Conservation (phyloP, 257 asterid genomes). For the Salvia hispanica region DNA sequence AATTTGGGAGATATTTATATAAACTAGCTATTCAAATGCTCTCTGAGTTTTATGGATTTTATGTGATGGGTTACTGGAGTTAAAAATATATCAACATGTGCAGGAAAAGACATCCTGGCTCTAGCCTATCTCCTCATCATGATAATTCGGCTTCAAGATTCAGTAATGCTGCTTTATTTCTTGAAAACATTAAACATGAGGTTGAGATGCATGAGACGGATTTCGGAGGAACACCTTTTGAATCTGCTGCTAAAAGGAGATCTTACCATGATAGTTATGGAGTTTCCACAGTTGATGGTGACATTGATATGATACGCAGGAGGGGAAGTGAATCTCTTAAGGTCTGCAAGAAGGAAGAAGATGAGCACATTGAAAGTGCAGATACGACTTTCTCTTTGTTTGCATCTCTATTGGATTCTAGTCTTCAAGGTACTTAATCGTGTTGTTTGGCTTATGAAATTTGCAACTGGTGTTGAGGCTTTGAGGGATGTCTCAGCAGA, state of each 20-base stretch:
- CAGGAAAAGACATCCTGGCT: conserved; percentile 71
- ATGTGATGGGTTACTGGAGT: conserved; percentile 19
- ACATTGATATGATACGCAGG: conserved; percentile 40
- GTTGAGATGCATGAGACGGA: conserved; percentile 60
- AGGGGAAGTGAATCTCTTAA: conserved; percentile 69
- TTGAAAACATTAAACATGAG: conserved; percentile 83
- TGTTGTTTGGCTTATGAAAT: conserved; percentile 7
- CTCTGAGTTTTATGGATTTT: background rate
- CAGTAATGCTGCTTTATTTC: conserved; percentile 80
- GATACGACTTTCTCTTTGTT: conserved; percentile 72
- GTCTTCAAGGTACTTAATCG: conserved; percentile 71
- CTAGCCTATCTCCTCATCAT: conserved; percentile 69
- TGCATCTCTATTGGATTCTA: conserved; percentile 90
- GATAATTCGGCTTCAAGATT: conserved; percentile 67
- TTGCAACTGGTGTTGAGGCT: conserved; percentile 21
- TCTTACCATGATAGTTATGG: conserved; percentile 47
- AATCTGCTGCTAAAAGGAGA: conserved; percentile 57
- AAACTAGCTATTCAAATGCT: background rate
- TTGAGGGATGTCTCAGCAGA: conserved; percentile 21
- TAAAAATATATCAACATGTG: conserved; percentile 29
- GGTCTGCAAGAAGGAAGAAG: conserved; percentile 79
- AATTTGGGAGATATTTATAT: background rate
- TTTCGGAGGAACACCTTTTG: conserved; percentile 50
- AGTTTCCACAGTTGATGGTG: conserved; percentile 40
- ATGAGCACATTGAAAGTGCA: conserved; percentile 52